Base-by-base conservation (phyloP, 2,329 filamentous ascomycete species). In the Alternaria ventricosa region DNA sequence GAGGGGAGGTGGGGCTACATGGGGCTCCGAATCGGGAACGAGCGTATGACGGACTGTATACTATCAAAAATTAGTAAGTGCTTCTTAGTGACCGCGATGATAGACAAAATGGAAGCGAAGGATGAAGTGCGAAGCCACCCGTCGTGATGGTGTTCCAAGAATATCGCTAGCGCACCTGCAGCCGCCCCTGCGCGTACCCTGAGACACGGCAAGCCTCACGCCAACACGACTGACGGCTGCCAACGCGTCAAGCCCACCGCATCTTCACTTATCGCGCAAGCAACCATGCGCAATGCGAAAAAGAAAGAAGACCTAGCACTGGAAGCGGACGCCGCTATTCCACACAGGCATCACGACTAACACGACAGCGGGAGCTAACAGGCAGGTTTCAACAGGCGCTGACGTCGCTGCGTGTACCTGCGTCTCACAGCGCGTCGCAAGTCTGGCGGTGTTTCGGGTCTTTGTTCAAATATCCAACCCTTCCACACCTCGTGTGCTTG, bases 391-490 rank as follows among this genome's bases (percentile, higher is more conserved):
- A 47, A 28, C 60, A 67, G 67, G 66, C 73, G 68, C 71, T 75
- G 73, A 76, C 72, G 73, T 75, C 63, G 68, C 47, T 62, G 65
- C 44, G 57, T 66, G 68, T 68, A 64, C 65, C 66, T 72, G 71
- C 69, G 61, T 67, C 64, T 63, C 53, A 60, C 25, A 53, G 33
- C 54, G 43, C 61, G 63, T 66, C 55, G 63, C 63, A 68, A 27
- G 18, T 60, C 18, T 50, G 55, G 46, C 51, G 50, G 54, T 63
- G 67, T 69, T 67, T 70, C 43, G 66, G 36, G 47, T 46, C 27
- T 30, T 63, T 58, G 55, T 57, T 46, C 53, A 58, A 51, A 53
- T 53, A 41, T 43, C 41, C 13, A 10, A 25, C 22, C 41, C 18
- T 53, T 47, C 46, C 44, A 55, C 45, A 28, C 51, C 22, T 57